Conservation (phyloP, 2,329 filamentous ascomycete species). For the Rhynchosporium graminicola region DNA sequence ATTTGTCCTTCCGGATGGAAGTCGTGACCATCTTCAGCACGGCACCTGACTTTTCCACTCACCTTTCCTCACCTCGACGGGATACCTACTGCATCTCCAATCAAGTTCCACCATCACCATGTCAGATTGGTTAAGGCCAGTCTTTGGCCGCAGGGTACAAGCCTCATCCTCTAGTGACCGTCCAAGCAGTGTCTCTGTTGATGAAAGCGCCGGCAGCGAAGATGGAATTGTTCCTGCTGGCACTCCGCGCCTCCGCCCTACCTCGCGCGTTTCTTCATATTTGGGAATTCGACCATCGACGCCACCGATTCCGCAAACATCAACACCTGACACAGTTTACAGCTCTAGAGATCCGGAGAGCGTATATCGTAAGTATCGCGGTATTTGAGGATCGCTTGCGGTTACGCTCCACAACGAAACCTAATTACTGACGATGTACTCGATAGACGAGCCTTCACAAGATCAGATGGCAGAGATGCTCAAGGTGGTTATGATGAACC, state of each 20-base stretch:
- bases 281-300: slow-evolving; percentile 29
- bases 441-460: slow-evolving; percentile 34
- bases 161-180: slow-evolving; percentile 20
- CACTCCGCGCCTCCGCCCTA: slow-evolving; percentile 24
- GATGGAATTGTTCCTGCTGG: slow-evolving; percentile 16
- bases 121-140: slow-evolving; percentile 37
- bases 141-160: slow-evolving; percentile 33
- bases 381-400: too few relatives aligned
- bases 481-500: slow-evolving; percentile 40
- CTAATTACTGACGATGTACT: slow-evolving; percentile 2
- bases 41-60: neutral
- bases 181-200: slow-evolving; percentile 17
- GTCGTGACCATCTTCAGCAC: neutral
- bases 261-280: slow-evolving; percentile 35
- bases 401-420: neutral
- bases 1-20: neutral
- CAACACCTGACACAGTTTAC: slow-evolving; percentile 27
- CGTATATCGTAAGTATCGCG: slow-evolving; percentile 25
- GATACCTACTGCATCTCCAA: neutral
- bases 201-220: slow-evolving; percentile 29
- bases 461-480: slow-evolving; percentile 40
- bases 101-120: slow-evolving; percentile 20
- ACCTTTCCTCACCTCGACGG: neutral
- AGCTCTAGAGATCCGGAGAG: slow-evolving; percentile 32
- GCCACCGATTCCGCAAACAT: slow-evolving; percentile 16